Base-by-base conservation (phyloP, 2,329 filamentous ascomycete genomes). In the Cercospora citrullina region DNA sequence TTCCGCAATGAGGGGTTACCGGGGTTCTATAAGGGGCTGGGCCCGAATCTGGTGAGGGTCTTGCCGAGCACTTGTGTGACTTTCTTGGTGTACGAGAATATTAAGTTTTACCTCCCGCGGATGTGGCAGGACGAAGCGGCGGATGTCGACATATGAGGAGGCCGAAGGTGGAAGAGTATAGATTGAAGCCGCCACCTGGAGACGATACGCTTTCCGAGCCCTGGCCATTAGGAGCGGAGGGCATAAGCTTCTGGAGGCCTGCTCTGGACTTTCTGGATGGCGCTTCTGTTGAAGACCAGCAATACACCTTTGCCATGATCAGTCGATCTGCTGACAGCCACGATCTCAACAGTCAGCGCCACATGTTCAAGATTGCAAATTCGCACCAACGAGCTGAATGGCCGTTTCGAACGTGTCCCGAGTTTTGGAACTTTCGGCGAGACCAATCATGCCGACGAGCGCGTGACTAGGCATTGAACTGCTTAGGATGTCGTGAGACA, bases 11-110 rank as follows among this genome's bases (percentile, higher is more conserved):
- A 97, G 77, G 94, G 95, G 0, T 68, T 91, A 33, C 82, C 86
- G 9, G 94, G 94, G 0, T 98, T 97, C 80, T 99, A 98, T 80
- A 92, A 94, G 72, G 95, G 95, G 1, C 83, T 98, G 66, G 88
- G 92, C 48, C 94, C 94, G 0, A 96, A 94, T 72, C 86, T 97
- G n/a, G 84, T 97, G 63, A 87, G 95, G 69, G 95, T 98, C 30
- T 84, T 99, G 79, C 95, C 95, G 3, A 94, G 93, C 33, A 98
- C 95, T 3, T 96, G 95, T 87, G 92, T 97, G 64, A 98, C 94
- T 1, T 98, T 99, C 78, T 80, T 99, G 74, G 94, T 98, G 26
- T 98, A 98, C 80, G 95, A 99, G 83, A 98, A 98, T 79, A 90
- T 91, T 68, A 93, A 91, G 81, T 88, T 87, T 72, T 90, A 92